phyloP scores from a whole-genome alignment of 305 asterid species.

The Solanum hybrid region DNA sequence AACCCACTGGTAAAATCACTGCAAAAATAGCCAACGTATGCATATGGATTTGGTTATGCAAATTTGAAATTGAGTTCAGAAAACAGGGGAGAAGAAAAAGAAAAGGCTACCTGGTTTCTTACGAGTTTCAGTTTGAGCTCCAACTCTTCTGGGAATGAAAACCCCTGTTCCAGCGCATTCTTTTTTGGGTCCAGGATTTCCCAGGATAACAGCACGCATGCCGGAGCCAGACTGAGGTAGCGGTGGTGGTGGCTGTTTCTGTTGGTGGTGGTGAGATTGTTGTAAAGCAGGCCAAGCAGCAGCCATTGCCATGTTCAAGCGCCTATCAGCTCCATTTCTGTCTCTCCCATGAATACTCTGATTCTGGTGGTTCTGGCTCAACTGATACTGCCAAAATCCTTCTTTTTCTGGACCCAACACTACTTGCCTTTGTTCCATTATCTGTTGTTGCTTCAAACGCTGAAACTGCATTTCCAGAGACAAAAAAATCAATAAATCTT shows the following conservation, averaged over 20 bases:
- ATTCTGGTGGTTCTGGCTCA: neutral
- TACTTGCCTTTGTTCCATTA: conserved; percentile 18
- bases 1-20: neutral
- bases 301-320: conserved; percentile 14
- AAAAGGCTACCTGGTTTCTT: conserved; percentile 40
- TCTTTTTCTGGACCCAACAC: neutral
- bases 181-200: conserved; percentile 34
- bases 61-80: neutral
- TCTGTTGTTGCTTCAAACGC: conserved; percentile 28
- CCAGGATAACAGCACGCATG: conserved; percentile 50
- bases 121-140: conserved; percentile 30
- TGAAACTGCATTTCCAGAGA: conserved; percentile 22
- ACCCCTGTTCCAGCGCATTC: conserved; percentile 90
- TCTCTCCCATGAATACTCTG: neutral
- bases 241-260: neutral
- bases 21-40: neutral
- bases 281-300: conserved; percentile 60
- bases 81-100: conserved; percentile 6
- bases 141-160: conserved; percentile 56
- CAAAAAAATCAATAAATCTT: neutral
- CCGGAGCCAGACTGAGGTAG: conserved; percentile 35
- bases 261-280: conserved; percentile 21
- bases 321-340: neutral
- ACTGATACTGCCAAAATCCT: neutral
- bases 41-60: neutral